Evolutionary conservation across 257 asterid genomes (phyloP), one percentile per base, ranked within the genome.

Genomic region (Ajuga chamaepitys): DNA sequence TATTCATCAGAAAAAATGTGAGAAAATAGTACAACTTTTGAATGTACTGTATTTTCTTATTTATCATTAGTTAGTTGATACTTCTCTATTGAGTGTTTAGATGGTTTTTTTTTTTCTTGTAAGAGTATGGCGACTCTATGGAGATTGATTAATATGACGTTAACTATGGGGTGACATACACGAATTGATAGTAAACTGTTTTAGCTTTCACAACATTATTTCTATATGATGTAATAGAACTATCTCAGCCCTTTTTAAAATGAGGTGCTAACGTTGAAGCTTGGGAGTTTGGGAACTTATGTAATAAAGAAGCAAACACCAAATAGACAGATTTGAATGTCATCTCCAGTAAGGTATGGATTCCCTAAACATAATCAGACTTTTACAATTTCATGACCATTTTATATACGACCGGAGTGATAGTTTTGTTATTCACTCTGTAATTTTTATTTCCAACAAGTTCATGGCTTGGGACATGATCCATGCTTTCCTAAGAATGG

Each of bases 241-340:
- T 48, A 18, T 59, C 28, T 28, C 5, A 24, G 53, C 17, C 20
- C n/a, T 58, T 71, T 77, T 67, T 81, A 93, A 97, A 93, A 87
- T 59, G 95, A 93, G 82, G 99, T 93, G 47, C 66, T 93, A 41
- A 93, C 99, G 0, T 63, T 93, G 85, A 89, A 86, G 86, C 92
- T 93, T 44, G 99, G 99, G 35, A 67, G 60, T 64, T 67, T 73
- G 80, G 99, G 99, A 61, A 93, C 99, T 42, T 93, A 93, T 62
- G 96, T 93, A 61, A 86, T 89, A 67, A 89, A 93, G 87, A 87
- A 93, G 83, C 97, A 93, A 75, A 81, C 96, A 4, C 97, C 97
- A 59, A 89, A 93, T 64, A 75, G 97, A 61, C 96, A 89, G 74
- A 89, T 93, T 66, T 93, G 99, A 96, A 81, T 93, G 90, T 93